Evolutionary conservation across 2,329 filamentous ascomycete species (phyloP).

Genomic region (Pseudocercospora vitis): DNA sequence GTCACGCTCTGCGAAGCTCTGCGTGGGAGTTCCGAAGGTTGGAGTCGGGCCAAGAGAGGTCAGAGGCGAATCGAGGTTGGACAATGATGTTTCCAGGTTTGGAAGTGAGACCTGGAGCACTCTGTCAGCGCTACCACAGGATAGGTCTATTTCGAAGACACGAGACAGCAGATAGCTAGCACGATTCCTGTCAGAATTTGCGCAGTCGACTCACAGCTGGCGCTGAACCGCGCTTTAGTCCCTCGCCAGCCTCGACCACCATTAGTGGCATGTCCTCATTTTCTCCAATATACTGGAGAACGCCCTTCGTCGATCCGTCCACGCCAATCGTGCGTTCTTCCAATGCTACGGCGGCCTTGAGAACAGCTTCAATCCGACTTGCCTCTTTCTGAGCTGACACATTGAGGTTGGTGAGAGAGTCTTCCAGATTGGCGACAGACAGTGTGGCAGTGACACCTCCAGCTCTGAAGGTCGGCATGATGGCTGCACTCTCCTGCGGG

Average conservation of each 20-base stretch:
- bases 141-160: too few species aligned
- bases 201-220: not conserved
- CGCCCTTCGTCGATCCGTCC: conserved; percentile 23
- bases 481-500: not conserved
- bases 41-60: conserved; percentile 18
- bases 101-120: not conserved
- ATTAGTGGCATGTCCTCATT: conserved; percentile 36
- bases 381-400: conserved; percentile 20
- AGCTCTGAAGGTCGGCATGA: conserved; percentile 38
- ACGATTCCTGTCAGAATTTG: not conserved
- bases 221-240: not conserved
- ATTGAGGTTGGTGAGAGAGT: conserved; percentile 22
- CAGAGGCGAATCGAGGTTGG: conserved; percentile 12
- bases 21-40: not conserved
- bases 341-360: conserved; percentile 21
- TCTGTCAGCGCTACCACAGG: too few species aligned
- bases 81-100: not conserved
- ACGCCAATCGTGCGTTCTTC: conserved; percentile 26
- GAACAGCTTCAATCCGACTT: conserved; percentile 20
- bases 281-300: conserved; percentile 36
- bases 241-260: conserved; percentile 34
- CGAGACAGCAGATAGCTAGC: too few species aligned
- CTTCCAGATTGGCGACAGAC: conserved; percentile 24
- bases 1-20: not conserved
- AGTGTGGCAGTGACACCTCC: conserved; percentile 33